Evolutionary conservation across 768 basidiomycete genomes (phyloP).

Genomic region (Leccinum obscurum): DNA sequence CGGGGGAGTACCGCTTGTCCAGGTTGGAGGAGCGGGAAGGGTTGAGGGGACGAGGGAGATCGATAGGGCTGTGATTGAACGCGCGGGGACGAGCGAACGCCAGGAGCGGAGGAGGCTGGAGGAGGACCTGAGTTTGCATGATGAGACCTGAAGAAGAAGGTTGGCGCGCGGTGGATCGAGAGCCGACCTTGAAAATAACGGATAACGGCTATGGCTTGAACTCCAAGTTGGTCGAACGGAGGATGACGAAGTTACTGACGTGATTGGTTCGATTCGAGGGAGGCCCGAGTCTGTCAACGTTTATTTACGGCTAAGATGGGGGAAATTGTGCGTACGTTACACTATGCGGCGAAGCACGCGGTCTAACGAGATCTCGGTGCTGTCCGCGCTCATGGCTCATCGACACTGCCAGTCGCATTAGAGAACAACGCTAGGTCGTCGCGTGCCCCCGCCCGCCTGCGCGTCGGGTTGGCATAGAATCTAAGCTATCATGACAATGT

Average conservation of each 20-base stretch:
- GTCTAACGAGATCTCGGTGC: conserved; percentile 10
- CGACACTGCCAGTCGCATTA: background rate
- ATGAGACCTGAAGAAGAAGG: conserved; percentile 14
- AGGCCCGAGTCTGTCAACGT: conserved; percentile 22
- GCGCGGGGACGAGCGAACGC: conserved; percentile 17
- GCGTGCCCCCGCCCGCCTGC: background rate
- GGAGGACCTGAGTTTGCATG: conserved; percentile 30
- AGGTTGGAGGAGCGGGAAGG: conserved; percentile 32
- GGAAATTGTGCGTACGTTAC: conserved; percentile 17
- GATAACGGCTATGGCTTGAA: conserved; percentile 15
- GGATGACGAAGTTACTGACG: conserved; percentile 24
- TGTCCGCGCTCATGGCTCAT: background rate
- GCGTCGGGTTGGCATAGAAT: conserved; percentile 12
- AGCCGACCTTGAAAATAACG: conserved; percentile 22
- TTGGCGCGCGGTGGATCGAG: conserved; percentile 10
- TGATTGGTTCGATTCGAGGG: conserved; percentile 28
- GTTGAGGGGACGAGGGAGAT: conserved; percentile 26
- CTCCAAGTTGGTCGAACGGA: conserved; percentile 12
- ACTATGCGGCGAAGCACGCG: conserved; percentile 24
- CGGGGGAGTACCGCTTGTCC: conserved; percentile 36
- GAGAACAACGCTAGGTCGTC: background rate
- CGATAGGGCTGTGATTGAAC: conserved; percentile 21
- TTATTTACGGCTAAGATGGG: conserved; percentile 30
- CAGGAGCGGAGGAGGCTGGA: conserved; percentile 29
- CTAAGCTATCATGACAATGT: background rate